Conservation (phyloP, 768 basidiomycete species). For the Naganishia antarctica region DNA sequence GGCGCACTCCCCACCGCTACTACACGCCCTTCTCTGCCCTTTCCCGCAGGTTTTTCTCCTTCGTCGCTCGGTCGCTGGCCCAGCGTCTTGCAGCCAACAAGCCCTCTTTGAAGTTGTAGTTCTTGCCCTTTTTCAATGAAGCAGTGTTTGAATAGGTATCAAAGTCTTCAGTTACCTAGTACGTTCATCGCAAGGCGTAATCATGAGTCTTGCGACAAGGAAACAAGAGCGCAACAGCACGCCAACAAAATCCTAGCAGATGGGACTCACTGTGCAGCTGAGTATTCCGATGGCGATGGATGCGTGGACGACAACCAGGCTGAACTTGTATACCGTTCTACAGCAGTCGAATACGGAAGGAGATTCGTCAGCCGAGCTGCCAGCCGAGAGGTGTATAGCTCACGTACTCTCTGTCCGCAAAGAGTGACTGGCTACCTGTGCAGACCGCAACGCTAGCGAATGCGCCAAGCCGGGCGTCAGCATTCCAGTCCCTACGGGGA, state of each 20-base stretch:
- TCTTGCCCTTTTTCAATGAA: too few species aligned
- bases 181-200: too few species aligned
- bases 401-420: constrained; percentile 7
- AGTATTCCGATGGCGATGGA: not conserved
- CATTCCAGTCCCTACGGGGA: not conserved
- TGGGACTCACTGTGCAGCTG: not conserved
- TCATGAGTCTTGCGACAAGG: too few species aligned
- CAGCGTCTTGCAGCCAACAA: too few species aligned
- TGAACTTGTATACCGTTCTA: not conserved
- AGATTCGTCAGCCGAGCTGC: too few species aligned
- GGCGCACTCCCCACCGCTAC: too few species aligned
- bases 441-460: not conserved
- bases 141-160: not conserved
- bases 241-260: not conserved
- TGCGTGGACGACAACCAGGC: not conserved
- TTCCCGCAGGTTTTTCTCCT: too few species aligned
- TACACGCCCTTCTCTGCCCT: too few species aligned
- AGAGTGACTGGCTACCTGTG: not conserved
- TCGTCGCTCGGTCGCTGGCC: too few species aligned
- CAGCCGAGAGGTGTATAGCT: too few species aligned
- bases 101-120: too few species aligned
- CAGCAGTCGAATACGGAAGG: not conserved
- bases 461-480: not conserved
- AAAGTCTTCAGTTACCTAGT: not conserved
- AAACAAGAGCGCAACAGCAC: too few species aligned